Evolutionary conservation across 805 yeast species (phyloP).

Genomic region (Starmerella riodocensis): DNA sequence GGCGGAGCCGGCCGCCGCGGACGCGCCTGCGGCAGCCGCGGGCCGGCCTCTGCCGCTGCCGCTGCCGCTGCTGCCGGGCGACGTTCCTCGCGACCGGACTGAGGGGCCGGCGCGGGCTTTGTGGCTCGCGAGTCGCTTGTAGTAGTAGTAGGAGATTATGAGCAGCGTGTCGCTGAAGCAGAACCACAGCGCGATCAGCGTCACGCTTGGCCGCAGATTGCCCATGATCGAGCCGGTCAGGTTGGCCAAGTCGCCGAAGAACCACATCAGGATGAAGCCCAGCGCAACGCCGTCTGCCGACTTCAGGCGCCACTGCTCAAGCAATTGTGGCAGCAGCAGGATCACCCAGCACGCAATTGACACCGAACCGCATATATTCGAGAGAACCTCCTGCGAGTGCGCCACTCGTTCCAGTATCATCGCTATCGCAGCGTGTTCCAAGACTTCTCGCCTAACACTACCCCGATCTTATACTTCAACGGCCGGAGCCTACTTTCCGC

Average conservation of each 20-base stretch:
- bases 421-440: too few relatives aligned
- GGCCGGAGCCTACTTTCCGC: too few relatives aligned
- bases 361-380: conserved; percentile 58
- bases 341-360: conserved; percentile 72
- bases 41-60: neutral
- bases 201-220: conserved; percentile 51
- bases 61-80: neutral
- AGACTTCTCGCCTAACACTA: too few relatives aligned
- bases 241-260: conserved; percentile 57
- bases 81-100: neutral
- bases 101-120: neutral
- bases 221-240: conserved; percentile 61
- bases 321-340: conserved; percentile 57
- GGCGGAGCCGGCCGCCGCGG: too few relatives aligned
- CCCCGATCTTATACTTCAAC: too few relatives aligned
- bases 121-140: conserved; percentile 23
- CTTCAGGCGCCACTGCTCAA: conserved; percentile 68
- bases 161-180: conserved; percentile 54
- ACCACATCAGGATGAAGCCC: conserved; percentile 55
- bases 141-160: conserved; percentile 46
- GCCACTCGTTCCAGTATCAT: neutral
- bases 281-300: conserved; percentile 63
- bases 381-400: conserved; percentile 22
- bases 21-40: too few relatives aligned
- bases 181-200: conserved; percentile 63